Base-by-base conservation (phyloP, 1,284 basidiomycete genomes). In the Phlebopus sp. region DNA sequence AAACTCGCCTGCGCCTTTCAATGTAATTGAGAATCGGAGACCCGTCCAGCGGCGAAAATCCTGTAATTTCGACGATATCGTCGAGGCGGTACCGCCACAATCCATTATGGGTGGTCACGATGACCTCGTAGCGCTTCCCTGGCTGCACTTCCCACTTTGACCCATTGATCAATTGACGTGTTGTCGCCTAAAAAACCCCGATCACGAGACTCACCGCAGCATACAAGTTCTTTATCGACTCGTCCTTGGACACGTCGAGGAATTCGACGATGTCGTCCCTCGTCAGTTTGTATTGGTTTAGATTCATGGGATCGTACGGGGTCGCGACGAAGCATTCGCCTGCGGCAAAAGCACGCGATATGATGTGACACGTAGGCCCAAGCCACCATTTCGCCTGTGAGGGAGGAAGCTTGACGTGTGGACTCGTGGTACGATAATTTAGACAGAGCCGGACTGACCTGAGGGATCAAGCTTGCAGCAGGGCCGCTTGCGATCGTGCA, bases 201-300 rank as follows among this genome's bases (percentile, higher is more conserved):
- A 14, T 41, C 27, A 29, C 2, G 5, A 29, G 27, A 29, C 27
- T 29, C 27, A 29, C 27, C 7, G 27, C 27, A 50, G 15, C 18
- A 13, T 29, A 27, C 17, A 27, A n/a, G 37, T 18, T 17, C n/a
- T 46, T 35, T 29, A 8, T 29, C 27, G 10, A 29, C 2, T 46
- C 38, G 4, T 46, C 44, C 18, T 17, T 32, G 10, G 21, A 15
- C n/a, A 50, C 43, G 17, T 45, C 43, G 27, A 50, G 37, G 17
- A 19, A 50, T 42, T 50, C 48, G 18, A 50, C 25, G 14, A 42
- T 27, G 19, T 46, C 48, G 19, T 46, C 31, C 5, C 9, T 10
- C 23, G 27, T 37, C 21, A 41, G n/a, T 18, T 50, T 50, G 38
- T 41, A 50, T 10, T 35, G 37, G n/a, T 41, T 50, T 17, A 46